phyloP scores from a whole-genome alignment of 148 eudicot genomes.

The Heliosperma pusillum region DNA sequence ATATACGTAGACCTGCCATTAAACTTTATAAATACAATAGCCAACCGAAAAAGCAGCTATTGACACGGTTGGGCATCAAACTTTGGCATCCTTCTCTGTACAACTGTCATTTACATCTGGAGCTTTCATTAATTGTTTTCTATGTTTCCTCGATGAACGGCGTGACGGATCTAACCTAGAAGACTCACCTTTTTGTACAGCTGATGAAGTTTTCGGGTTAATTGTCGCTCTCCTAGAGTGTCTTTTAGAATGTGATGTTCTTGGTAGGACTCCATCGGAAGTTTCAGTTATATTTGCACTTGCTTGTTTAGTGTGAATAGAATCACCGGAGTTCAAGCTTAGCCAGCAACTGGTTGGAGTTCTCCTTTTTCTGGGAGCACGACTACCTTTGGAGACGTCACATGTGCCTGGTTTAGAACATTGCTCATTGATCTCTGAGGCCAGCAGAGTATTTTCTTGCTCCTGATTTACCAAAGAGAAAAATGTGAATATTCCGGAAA shows the following conservation, averaged over 20 bases:
- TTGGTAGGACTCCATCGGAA: constrained; percentile 10
- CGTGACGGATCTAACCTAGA: constrained; percentile 21
- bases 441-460: constrained; percentile 1
- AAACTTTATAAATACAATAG: not conserved
- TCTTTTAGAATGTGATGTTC: constrained; percentile 28
- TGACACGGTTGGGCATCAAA: not conserved
- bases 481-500: not conserved
- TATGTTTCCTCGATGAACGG: constrained; percentile 28
- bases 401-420: constrained; percentile 16
- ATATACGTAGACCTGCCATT: not conserved
- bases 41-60: constrained; percentile 8
- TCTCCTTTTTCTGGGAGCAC: constrained; percentile 18
- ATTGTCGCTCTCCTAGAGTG: constrained; percentile 20
- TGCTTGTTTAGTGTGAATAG: constrained; percentile 19
- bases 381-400: constrained; percentile 18
- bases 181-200: constrained; percentile 3
- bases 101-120: constrained; percentile 16
- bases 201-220: constrained; percentile 19
- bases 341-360: constrained; percentile 29
- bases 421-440: constrained; percentile 9
- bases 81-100: constrained; percentile 22
- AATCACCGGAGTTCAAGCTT: constrained; percentile 45
- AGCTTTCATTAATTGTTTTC: constrained; percentile 25
- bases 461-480: constrained; percentile 16
- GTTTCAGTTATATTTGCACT: constrained; percentile 10